These are phyloP conservation scores for Penicillium antarcticum DNA, from an alignment of 495 filamentous ascomycete species.

Conservation along the genomic window DNA sequence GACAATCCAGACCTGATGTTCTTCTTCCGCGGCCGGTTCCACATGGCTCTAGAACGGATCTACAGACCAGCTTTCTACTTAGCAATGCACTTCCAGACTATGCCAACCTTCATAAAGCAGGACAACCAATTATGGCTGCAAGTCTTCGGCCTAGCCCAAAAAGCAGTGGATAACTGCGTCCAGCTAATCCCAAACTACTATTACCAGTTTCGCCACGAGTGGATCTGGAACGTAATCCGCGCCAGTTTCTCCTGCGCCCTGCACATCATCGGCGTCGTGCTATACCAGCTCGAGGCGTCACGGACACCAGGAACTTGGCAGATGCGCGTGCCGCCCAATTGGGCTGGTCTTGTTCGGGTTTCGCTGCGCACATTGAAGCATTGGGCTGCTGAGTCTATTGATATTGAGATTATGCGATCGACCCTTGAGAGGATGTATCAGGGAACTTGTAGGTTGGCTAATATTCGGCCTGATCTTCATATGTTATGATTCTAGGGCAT, in stretches of 20 bases:
- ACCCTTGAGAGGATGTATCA: conserved; percentile 26
- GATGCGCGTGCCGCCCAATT: conserved; percentile 13
- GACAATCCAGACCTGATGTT: conserved; percentile 17
- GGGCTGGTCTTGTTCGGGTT: conserved; percentile 18
- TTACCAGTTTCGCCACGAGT: conserved; percentile 26
- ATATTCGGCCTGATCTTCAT: conserved; percentile 8
- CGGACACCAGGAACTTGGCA: conserved; percentile 8
- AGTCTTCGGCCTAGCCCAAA: conserved; percentile 16
- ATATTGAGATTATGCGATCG: conserved; percentile 22
- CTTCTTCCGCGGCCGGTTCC: conserved; percentile 16
- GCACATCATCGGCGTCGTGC: conserved; percentile 18
- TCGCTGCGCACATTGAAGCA: conserved; percentile 18
- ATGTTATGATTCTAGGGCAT: not conserved
- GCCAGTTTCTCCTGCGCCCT: conserved; percentile 16
- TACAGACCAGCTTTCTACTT: conserved; percentile 27
- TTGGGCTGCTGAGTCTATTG: conserved; percentile 20
- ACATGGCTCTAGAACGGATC: conserved; percentile 18
- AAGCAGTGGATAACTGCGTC: conserved; percentile 21
- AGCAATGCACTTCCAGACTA: conserved; percentile 18
- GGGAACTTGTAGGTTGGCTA: conserved; percentile 22
- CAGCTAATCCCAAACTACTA: conserved; percentile 20
- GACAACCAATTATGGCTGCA: conserved; percentile 7
- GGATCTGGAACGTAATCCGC: conserved; percentile 22
- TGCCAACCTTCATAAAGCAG: conserved; percentile 14
- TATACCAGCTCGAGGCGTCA: conserved; percentile 9